Percentiles rank a stretch among this genome's conserved stretches.
Evolutionary conservation across 1,284 basidiomycete genomes (phyloP).

Genomic region (Tilletia horrida): DNA sequence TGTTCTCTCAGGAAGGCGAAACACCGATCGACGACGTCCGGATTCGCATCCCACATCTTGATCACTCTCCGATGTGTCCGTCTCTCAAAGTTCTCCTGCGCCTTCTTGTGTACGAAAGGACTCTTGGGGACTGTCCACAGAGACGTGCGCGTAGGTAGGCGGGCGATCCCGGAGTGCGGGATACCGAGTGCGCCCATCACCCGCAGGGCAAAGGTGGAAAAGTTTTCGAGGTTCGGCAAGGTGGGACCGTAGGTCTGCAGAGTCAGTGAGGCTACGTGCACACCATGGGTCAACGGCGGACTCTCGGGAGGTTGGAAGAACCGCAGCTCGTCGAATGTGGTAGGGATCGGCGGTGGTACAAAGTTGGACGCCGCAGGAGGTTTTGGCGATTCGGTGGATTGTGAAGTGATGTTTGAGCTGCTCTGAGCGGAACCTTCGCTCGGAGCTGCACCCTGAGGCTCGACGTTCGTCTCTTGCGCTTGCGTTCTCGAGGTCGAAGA

Average conservation of each 20-base stretch:
- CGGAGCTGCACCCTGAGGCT: too few relatives aligned
- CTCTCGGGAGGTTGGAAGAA: conserved; percentile 17
- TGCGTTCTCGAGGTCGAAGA: neutral
- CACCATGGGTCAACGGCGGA: conserved; percentile 61
- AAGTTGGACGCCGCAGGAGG: neutral
- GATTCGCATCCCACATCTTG: conserved; percentile 85
- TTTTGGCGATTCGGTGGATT: neutral
- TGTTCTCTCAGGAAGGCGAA: conserved; percentile 75
- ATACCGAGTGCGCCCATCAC: conserved; percentile 80
- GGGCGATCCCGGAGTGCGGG: conserved; percentile 68
- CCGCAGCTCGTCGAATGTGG: conserved; percentile 12
- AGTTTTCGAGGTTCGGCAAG: conserved; percentile 67
- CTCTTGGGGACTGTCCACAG: conserved; percentile 82
- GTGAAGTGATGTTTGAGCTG: neutral
- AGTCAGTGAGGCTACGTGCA: conserved; percentile 79
- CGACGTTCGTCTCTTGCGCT: neutral
- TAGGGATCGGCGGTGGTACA: conserved; percentile 5
- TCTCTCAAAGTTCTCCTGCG: conserved; percentile 91
- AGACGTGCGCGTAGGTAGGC: conserved; percentile 72
- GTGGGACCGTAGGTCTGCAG: conserved; percentile 71
- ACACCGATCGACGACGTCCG: conserved; percentile 76
- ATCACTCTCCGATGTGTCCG: conserved; percentile 77
- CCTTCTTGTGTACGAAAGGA: conserved; percentile 91
- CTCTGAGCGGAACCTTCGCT: too few relatives aligned
- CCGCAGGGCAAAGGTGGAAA: conserved; percentile 78